Conservation (phyloP, 495 filamentous ascomycete species). For the Daldinia childiae region DNA sequence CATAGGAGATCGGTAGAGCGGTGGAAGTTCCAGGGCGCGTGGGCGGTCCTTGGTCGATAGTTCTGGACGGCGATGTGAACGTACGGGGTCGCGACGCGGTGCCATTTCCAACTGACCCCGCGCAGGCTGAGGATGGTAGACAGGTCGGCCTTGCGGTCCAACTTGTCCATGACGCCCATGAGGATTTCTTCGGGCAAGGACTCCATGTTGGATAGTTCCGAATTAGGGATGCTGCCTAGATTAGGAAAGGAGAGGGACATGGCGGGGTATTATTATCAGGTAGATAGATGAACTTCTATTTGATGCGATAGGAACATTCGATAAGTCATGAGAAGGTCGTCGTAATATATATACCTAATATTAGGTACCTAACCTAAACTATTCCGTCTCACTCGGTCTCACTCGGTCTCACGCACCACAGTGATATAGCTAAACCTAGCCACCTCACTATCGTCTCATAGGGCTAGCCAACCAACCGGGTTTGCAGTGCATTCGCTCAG, state of each 20-base stretch:
- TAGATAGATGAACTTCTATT: not conserved
- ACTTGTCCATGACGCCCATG: not conserved
- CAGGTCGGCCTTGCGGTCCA: conserved; percentile 6
- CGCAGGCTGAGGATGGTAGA: conserved; percentile 14
- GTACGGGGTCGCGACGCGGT: conserved; percentile 3
- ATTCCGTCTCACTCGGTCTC: not conserved
- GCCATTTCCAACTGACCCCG: conserved; percentile 10
- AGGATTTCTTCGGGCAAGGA: conserved; percentile 8
- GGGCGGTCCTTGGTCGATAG: not conserved
- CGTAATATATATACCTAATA: not conserved
- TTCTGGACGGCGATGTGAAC: conserved; percentile 2
- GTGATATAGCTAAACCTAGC: not conserved
- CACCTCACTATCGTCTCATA: not conserved
- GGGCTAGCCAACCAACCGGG: not conserved
- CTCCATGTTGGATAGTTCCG: conserved; percentile 13
- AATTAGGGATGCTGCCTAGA: not conserved
- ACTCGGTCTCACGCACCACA: not conserved
- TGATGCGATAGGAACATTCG: not conserved
- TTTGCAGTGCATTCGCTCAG: not conserved
- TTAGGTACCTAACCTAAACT: too few species aligned
- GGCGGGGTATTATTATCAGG: not conserved
- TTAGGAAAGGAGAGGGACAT: not conserved
- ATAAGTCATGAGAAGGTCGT: not conserved
- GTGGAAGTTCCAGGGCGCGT: not conserved
- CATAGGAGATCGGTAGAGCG: not conserved